Base-by-base conservation (phyloP, 208 protist species). In the Trypanosoma platydactyli region DNA sequence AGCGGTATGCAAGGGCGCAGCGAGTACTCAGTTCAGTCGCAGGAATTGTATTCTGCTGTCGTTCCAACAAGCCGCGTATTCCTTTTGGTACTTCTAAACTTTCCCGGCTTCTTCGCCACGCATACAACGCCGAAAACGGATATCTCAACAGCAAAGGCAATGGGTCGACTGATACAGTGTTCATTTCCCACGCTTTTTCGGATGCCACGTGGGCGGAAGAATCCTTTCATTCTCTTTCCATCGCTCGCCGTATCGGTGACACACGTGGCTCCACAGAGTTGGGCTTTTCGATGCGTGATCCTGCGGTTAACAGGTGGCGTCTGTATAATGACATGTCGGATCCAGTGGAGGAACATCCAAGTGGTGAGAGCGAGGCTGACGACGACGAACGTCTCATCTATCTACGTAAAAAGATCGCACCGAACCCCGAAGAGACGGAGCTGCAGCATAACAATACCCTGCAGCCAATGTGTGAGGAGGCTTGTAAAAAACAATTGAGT, bases 61-160 rank as follows among this genome's bases (percentile, higher is more conserved):
- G 91, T 63, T 95, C 90, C 78, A 96, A 73, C 71, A 88, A 90
- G 18, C 78, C 96, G 60, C 84, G 92, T 42, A 89, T 97, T 45
- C 92, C 92, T n/a, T 97, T 94, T 73, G 89, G 89, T 27, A 97
- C 94, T 71, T 96, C 89, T 35, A 94, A 94, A 72, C 61, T 97
- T 52, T 93, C 81, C 18, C 87, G 92, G 77, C 78, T 97, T 24
- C 79, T 97, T 71, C 86, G 88, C 48, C 88, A 90, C 24, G 77
- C 80, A 58, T 97, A 96, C 82, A 97, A 97, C 59, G 72, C 76
- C 4, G 89, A 97, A 79, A 95, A 95, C 71, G 78, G 82, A 30
- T 88, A 96, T 65, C 61, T 68, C 12, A 67, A 89, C 71, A 89
- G 87, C 46, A 44, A 62, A 11, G 41, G 71, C 40, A 97, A 96